Conservation (phyloP, 2,329 filamentous ascomycete species). For the Fusarium chuoi region DNA sequence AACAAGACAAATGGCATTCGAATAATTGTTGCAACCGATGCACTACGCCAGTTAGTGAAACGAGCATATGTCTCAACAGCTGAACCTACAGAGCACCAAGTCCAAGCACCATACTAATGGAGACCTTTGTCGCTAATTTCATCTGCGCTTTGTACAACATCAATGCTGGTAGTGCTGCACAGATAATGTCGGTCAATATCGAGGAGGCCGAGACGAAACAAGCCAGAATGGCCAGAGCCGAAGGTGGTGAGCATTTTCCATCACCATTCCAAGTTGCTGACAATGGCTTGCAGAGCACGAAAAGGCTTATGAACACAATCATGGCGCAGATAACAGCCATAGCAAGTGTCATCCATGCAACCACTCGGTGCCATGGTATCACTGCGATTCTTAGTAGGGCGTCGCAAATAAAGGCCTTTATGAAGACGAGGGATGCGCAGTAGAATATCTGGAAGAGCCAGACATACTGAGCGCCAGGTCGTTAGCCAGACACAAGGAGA, state of each 20-base stretch:
- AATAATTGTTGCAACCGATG: slow-evolving; percentile 9
- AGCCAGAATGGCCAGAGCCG: neutral
- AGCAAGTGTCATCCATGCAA: neutral
- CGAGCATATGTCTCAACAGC: fast-evolving
- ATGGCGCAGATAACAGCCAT: neutral
- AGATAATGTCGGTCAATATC: slow-evolving; percentile 8
- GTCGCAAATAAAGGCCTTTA: slow-evolving; percentile 2
- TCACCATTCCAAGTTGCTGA: slow-evolving; percentile 1
- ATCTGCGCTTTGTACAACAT: slow-evolving; percentile 29
- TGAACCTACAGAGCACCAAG: slow-evolving; percentile 20
- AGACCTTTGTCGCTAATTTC: slow-evolving; percentile 18
- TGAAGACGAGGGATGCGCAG: neutral
- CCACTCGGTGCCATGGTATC: neutral
- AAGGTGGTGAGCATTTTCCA: slow-evolving; percentile 1
- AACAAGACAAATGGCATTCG: slow-evolving; percentile 6
- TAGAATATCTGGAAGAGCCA: neutral
- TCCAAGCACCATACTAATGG: slow-evolving; percentile 13
- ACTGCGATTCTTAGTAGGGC: neutral
- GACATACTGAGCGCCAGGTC: neutral
- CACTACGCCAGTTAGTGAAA: neutral
- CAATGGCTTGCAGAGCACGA: slow-evolving; percentile 12
- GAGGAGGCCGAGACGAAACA: slow-evolving; percentile 18
- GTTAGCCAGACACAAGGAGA: neutral
- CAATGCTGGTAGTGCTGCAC: slow-evolving; percentile 11
- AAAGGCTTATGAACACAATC: neutral